Evolutionary conservation across 1,284 basidiomycete species (phyloP).

Genomic region (Phellinidium pouzarii): DNA sequence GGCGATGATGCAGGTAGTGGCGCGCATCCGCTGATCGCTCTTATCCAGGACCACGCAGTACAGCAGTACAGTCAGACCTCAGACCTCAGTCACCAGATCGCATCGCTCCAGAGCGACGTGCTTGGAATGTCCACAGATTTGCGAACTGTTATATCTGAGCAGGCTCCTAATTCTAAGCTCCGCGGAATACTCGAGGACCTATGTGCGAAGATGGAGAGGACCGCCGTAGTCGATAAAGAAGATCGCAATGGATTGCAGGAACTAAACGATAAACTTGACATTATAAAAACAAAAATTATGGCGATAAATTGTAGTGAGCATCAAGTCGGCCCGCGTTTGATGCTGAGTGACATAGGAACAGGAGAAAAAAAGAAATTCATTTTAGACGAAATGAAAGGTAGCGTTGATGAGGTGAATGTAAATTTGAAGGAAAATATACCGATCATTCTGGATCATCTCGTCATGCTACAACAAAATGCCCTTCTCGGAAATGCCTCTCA

Average conservation of each 20-base stretch:
- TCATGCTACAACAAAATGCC: background rate
- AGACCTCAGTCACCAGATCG: conserved; percentile 31
- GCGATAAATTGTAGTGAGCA: conserved; percentile 15
- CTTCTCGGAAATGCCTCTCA: conserved; percentile 8
- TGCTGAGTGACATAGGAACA: background rate
- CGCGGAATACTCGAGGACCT: conserved; percentile 14
- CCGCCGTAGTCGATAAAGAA: background rate
- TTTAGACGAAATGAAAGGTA: background rate
- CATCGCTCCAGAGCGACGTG: conserved; percentile 33
- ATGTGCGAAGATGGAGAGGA: conserved; percentile 13
- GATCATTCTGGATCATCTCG: conserved; percentile 5
- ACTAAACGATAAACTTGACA: conserved; percentile 13
- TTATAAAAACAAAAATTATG: background rate
- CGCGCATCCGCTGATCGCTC: conserved; percentile 8
- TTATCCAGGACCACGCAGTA: conserved; percentile 29
- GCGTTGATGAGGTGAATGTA: conserved; percentile 6
- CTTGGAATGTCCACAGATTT: conserved; percentile 19
- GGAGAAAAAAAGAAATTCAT: background rate
- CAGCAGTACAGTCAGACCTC: conserved; percentile 33
- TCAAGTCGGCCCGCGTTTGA: background rate
- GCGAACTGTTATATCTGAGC: conserved; percentile 15
- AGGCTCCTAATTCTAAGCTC: conserved; percentile 7
- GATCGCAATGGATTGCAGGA: background rate
- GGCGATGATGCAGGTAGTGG: background rate
- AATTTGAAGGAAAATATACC: conserved; percentile 4